Evolutionary conservation across 352 stramenopile species (phyloP).

Genomic region (Pythium dissimile): DNA sequence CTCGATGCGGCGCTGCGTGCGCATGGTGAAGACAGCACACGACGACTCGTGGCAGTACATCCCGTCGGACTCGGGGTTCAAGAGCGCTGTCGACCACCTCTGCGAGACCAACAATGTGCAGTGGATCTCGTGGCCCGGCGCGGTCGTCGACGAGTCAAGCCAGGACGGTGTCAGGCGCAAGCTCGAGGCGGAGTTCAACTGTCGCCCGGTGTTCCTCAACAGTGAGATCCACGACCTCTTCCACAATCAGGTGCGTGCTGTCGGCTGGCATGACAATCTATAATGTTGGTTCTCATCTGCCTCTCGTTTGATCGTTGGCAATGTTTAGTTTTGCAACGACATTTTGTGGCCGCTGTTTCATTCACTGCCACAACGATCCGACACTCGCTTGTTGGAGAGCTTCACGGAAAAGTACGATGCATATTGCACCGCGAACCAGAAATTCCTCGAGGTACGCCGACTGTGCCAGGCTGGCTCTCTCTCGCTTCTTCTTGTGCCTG

Average conservation of each 20-base stretch:
- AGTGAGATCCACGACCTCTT: conserved; percentile 78
- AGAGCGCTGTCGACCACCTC: conserved; percentile 74
- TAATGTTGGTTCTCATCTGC: neutral
- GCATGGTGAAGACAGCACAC: conserved; percentile 65
- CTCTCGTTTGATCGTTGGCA: neutral
- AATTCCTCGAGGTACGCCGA: conserved; percentile 64
- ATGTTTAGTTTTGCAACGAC: conserved; percentile 87
- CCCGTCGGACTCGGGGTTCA: conserved; percentile 55
- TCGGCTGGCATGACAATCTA: neutral
- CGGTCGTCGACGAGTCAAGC: conserved; percentile 74
- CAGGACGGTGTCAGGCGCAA: conserved; percentile 67
- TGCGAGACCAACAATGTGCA: conserved; percentile 78
- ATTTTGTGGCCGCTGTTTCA: conserved; percentile 91
- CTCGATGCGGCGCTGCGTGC: conserved; percentile 64
- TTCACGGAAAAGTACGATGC: conserved; percentile 87
- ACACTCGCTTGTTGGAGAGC: conserved; percentile 70
- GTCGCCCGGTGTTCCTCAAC: conserved; percentile 81
- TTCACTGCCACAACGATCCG: conserved; percentile 77
- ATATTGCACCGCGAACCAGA: conserved; percentile 85
- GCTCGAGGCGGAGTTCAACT: conserved; percentile 81
- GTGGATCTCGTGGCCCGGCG: conserved; percentile 89
- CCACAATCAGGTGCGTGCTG: conserved; percentile 55
- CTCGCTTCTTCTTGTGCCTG: no score
- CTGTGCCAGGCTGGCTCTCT: neutral
- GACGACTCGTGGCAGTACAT: conserved; percentile 79